phyloP scores from a whole-genome alignment of 163 green algal species.

The Chloromonas sp. region DNA sequence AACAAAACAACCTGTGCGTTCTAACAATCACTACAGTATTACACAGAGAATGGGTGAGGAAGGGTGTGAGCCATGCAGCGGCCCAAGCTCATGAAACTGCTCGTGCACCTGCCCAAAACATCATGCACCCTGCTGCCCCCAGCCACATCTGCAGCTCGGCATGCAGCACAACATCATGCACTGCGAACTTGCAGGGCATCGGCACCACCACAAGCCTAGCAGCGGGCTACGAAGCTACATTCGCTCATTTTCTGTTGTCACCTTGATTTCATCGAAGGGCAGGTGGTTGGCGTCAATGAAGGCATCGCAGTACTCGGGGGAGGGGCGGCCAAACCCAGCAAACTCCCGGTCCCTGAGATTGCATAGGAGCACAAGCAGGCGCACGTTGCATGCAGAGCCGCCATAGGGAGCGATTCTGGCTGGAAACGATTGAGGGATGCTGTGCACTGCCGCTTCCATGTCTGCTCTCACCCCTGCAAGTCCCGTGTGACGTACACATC shows the following conservation, averaged over 20 bases:
- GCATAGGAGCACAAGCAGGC: not conserved
- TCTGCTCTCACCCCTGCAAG: conserved; percentile 34
- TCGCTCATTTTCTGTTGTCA: conserved; percentile 6
- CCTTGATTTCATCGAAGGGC: conserved; percentile 58
- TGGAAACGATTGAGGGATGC: not conserved
- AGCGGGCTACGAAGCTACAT: too few species aligned
- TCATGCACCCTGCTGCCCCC: too few species aligned
- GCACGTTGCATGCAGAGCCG: not conserved
- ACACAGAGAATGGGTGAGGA: too few species aligned
- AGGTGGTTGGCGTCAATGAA: conserved; percentile 59
- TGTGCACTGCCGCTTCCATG: not conserved
- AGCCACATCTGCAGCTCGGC: not conserved
- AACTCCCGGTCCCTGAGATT: conserved; percentile 67
- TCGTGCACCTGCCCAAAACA: too few species aligned
- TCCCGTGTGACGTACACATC: conserved; percentile 80
- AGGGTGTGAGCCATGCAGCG: too few species aligned
- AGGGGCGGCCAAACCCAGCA: conserved; percentile 60
- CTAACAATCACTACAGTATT: too few species aligned
- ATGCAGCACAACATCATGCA: not conserved
- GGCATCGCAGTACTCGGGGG: conserved; percentile 70
- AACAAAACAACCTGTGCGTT: too few species aligned
- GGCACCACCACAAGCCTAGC: too few species aligned
- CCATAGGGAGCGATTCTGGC: not conserved
- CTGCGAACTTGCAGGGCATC: too few species aligned
- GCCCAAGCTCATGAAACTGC: too few species aligned